Evolutionary conservation across 495 filamentous ascomycete genomes (phyloP), one percentile per base, ranked within the genome.

Genomic region (Penicillium malachiteum): DNA sequence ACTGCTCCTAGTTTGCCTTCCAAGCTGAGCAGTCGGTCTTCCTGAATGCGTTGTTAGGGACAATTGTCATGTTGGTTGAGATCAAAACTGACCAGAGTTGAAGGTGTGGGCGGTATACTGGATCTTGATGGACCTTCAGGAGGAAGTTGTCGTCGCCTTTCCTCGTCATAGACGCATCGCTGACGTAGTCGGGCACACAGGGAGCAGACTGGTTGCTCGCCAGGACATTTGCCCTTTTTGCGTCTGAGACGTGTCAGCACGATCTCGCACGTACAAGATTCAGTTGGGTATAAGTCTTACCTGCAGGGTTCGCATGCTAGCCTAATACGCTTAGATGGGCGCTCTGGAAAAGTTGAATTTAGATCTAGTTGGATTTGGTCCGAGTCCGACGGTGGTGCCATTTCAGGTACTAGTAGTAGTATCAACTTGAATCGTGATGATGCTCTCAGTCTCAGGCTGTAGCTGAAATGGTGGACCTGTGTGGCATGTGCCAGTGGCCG

Each of bases 291-390:
- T 6, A 26, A 2, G 35, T 8, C 64, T 58, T 9, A 78, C 76
- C 76, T 71, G 70, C 76, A 79, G 35, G 74, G 70, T 56, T 79
- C 75, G 59, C 76, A 79, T 4, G 76, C 76, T 48, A 77, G 74
- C 7, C 74, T 69, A 10, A 79, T 69, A 44, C 76, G 62, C 57
- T 79, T 79, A 6, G 65, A 55, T 1, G 73, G 71, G 14, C 72
- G 57, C 46, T 71, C 73, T 30, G 60, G 13, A 33, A 65, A 63
- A 33, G 50, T 14, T 1, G 51, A 51, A 18, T 54, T 53, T 9
- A 48, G 4, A 4, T 49, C 34, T 2, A 7, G 7, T 37, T 26
- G 21, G 4, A 26, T 26, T 26, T 26, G 21, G 21, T 26, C 21
- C 21, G 21, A 26, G 21, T 26, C 21, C 21, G 4, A 26, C 21